Evolutionary conservation across 139 green algal genomes (phyloP).

Genomic region (Closterium sp.): DNA sequence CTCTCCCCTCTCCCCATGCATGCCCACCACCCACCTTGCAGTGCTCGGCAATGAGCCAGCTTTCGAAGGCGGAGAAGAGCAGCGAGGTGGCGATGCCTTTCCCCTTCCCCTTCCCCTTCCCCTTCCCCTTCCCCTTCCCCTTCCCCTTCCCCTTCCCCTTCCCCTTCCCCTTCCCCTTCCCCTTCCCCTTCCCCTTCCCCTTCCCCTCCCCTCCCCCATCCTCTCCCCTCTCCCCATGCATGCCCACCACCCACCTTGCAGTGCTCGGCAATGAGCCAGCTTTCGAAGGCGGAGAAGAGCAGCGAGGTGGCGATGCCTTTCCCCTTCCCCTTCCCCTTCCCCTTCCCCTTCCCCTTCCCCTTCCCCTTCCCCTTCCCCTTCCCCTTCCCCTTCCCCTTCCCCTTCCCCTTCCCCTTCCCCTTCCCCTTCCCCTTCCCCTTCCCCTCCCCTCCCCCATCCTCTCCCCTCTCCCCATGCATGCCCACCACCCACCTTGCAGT

Average conservation of each 20-base stretch:
- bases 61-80: constrained; percentile 95
- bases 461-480: constrained; percentile 84
- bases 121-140: no score
- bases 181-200: no score
- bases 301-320: constrained; percentile 93
- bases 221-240: constrained; percentile 83
- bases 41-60: constrained; percentile 90
- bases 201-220: constrained; percentile 68
- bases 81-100: no score
- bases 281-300: constrained; percentile 94
- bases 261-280: constrained; percentile 90
- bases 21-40: constrained; percentile 72
- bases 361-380: no score
- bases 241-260: constrained; percentile 72
- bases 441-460: constrained; percentile 70
- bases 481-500: constrained; percentile 75
- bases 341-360: no score
- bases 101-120: no score
- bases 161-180: no score
- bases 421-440: no score
- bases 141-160: no score
- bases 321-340: no score
- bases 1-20: constrained; percentile 75
- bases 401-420: no score
- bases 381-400: no score